Base-by-base conservation (phyloP, 129 eudicot genomes). In the Artemisia annua region DNA sequence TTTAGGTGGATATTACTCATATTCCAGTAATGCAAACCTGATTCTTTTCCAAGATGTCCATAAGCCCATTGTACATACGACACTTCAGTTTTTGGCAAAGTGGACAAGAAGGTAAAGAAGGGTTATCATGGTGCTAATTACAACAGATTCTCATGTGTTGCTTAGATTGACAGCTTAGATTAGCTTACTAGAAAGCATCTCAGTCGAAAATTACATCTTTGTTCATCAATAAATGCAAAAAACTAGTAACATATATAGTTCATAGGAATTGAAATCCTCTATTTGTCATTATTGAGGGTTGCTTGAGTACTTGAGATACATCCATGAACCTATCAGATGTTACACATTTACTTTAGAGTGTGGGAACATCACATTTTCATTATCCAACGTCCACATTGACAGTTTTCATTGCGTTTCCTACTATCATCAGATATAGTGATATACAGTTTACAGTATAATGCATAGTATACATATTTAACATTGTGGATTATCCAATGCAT, bases 81-180 rank as follows among this genome's bases (percentile, higher is more conserved):
- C 26, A 75, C 8, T 16, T 15, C 11, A 11, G 3, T 28, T 67
- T 75, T 13, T 18, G 17, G 16, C 76, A 20, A 59, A 72, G 67
- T 58, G 57, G 58, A 72, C 24, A 57, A 58, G 26, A 57, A 44
- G 10, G 44, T 75, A 64, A 52, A 51, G 64, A 53, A 7, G 30
- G 49, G 19, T 52, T 14, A 64, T 39, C 20, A 26, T 46, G 24
- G 28, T 49, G 59, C 18, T 67, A 22, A 12, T 48, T 66, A 39
- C 70, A 19, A 12, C 11, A 58, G 19, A 58, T 17, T 58, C 46
- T 39, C 46, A 39, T 39, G 46, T 39, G 11, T 11, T 11, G 7
- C n/a, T 52, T 13, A 52, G 57, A n/a, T 11, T 46, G 48, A 66
- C 55, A 16, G 52, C 70, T 66, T 46, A 17, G 1, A 51, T 39